Percentiles rank a stretch among this genome's conserved stretches.
phyloP scores from a whole-genome alignment of 225 moss, liverwort and hornwort species.

The Thuidium tamariscinum region DNA sequence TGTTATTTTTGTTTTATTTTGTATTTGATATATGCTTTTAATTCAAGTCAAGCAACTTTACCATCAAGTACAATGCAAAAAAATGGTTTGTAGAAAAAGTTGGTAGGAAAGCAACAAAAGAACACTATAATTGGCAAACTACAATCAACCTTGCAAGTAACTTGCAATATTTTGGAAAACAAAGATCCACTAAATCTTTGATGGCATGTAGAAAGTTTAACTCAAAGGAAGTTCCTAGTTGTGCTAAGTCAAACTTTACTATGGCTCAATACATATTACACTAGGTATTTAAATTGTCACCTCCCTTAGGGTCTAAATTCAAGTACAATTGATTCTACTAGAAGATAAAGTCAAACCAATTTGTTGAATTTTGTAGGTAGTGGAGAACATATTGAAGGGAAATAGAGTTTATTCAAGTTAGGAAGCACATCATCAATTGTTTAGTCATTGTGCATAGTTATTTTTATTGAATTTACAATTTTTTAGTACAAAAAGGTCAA shows the following conservation, averaged over 20 bases:
- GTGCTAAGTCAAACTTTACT: not conserved
- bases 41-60: too few species aligned
- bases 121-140: too few species aligned
- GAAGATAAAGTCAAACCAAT: fast-evolving
- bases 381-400: fast-evolving
- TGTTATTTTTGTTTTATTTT: too few species aligned
- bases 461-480: not conserved
- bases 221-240: too few species aligned
- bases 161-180: too few species aligned
- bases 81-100: too few species aligned
- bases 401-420: not conserved
- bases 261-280: not conserved
- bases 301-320: fast-evolving
- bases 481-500: not conserved
- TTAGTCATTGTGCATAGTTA: not conserved
- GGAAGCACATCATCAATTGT: not conserved
- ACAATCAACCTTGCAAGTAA: too few species aligned
- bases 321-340: fast-evolving
- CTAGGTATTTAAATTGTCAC: not conserved
- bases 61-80: too few species aligned
- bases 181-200: too few species aligned
- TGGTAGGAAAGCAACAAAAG: too few species aligned
- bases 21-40: too few species aligned
- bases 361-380: not conserved
- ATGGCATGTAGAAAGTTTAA: too few species aligned